Evolutionary conservation across 371 early-diverging fungal species (phyloP).

Genomic region (Blastocladiella emersonii): DNA sequence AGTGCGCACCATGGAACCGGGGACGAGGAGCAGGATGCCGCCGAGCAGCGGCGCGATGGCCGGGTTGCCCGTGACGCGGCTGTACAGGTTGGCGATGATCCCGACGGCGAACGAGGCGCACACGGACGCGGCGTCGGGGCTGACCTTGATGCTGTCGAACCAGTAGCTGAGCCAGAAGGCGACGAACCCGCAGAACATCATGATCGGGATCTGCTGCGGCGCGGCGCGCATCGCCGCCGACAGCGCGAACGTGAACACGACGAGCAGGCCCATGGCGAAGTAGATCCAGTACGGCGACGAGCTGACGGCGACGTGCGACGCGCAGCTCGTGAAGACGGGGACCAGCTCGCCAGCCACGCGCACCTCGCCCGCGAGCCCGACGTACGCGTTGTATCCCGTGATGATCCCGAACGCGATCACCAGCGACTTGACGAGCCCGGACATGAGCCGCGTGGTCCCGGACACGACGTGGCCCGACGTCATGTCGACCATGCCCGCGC

Average conservation of each 20-base stretch:
- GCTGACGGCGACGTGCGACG: not conserved
- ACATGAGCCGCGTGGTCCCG: conserved; percentile 1
- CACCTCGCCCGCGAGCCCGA: not conserved
- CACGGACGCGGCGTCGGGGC: not conserved
- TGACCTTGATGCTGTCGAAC: not conserved
- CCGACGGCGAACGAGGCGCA: not conserved
- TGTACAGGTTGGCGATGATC: not conserved
- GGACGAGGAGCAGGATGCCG: conserved; percentile 1
- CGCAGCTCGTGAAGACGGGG: not conserved
- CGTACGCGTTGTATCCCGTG: not conserved
- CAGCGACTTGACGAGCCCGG: not conserved
- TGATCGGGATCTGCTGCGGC: not conserved
- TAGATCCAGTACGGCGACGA: not conserved
- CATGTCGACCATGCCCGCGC: not conserved
- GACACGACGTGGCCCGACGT: not conserved
- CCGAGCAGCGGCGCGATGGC: not conserved
- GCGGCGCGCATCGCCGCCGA: not conserved
- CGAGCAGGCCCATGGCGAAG: not conserved
- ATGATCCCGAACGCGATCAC: not conserved
- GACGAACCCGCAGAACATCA: not conserved
- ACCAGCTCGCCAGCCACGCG: too few species aligned
- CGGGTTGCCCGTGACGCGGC: not conserved
- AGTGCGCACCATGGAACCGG: not conserved
- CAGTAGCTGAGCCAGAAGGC: not conserved
- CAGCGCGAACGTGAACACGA: not conserved